A percentile compares a stretch with the other conserved stretches of the same genome.
These are phyloP conservation scores for Lentinula boryana DNA, from an alignment of 768 basidiomycete genomes.

Conservation along the genomic window DNA sequence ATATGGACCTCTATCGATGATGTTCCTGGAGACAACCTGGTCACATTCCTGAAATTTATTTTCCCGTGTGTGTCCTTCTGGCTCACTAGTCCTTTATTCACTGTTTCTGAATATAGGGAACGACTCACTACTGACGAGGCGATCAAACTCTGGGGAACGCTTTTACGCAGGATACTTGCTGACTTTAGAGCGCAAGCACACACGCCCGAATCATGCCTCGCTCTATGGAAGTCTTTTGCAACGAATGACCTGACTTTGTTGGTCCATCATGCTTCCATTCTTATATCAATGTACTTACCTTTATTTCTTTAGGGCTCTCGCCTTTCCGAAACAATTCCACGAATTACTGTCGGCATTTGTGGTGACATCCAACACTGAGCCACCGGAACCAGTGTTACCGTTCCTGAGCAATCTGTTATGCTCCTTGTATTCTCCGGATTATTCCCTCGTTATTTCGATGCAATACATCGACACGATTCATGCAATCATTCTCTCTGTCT, in stretches of 20 bases:
- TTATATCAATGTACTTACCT: not conserved
- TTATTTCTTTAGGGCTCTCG: not conserved
- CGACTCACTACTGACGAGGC: constrained; percentile 8
- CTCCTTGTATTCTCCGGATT: constrained; percentile 25
- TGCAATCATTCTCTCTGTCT: constrained; percentile 11
- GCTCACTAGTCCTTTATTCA: constrained; percentile 32
- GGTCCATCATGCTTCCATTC: not conserved
- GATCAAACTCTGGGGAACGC: not conserved
- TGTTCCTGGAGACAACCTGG: not conserved
- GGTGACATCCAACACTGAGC: not conserved
- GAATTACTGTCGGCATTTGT: constrained; percentile 19
- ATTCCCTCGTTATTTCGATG: constrained; percentile 22
- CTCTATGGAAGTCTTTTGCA: not conserved
- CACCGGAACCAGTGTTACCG: constrained; percentile 21
- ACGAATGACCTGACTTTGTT: not conserved
- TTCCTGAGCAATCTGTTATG: constrained; percentile 24
- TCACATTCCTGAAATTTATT: not conserved
- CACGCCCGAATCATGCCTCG: not conserved
- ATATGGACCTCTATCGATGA: not conserved
- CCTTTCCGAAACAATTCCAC: constrained; percentile 16
- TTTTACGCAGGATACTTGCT: constrained; percentile 34
- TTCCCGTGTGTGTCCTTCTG: constrained; percentile 1
- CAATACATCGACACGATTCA: constrained; percentile 27
- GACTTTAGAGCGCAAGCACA: constrained; percentile 23
- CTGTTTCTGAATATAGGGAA: constrained; percentile 37